These are phyloP conservation scores for Paramecium sexaurelia DNA, from an alignment of 73 alveolate genomes.

Conservation along the genomic window DNA sequence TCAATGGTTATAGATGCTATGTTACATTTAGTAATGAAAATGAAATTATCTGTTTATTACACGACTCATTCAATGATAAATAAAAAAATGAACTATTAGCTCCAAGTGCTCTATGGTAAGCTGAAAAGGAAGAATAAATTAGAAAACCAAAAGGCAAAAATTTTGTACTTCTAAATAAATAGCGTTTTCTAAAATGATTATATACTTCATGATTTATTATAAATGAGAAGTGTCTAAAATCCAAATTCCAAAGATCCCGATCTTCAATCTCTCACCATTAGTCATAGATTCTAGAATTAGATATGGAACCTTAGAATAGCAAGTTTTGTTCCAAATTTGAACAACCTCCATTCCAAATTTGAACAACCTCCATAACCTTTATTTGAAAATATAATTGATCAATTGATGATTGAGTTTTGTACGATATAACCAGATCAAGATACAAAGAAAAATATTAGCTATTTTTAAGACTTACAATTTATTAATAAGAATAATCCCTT, in stretches of 20 bases:
- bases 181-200: neutral
- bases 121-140: neutral
- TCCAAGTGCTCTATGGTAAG: neutral
- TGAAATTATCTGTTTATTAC: constrained; percentile 22
- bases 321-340: neutral
- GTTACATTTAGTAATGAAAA: constrained; percentile 43
- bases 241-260: neutral
- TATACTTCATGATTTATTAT: neutral
- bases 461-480: neutral
- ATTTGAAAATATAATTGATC: neutral
- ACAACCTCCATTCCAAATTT: neutral
- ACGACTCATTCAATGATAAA: constrained; percentile 38
- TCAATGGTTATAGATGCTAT: constrained; percentile 46
- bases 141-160: neutral
- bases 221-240: constrained; percentile 33
- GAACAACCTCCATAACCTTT: neutral
- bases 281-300: neutral
- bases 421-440: neutral
- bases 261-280: neutral
- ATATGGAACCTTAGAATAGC: neutral
- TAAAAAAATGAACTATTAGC: neutral
- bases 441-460: neutral
- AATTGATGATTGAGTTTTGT: neutral
- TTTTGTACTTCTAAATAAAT: neutral
- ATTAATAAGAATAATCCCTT: neutral